Percentiles rank a stretch among this genome's conserved stretches.
Evolutionary conservation across 768 basidiomycete species (phyloP).

Genomic region (Fibroporia radiculosa): DNA sequence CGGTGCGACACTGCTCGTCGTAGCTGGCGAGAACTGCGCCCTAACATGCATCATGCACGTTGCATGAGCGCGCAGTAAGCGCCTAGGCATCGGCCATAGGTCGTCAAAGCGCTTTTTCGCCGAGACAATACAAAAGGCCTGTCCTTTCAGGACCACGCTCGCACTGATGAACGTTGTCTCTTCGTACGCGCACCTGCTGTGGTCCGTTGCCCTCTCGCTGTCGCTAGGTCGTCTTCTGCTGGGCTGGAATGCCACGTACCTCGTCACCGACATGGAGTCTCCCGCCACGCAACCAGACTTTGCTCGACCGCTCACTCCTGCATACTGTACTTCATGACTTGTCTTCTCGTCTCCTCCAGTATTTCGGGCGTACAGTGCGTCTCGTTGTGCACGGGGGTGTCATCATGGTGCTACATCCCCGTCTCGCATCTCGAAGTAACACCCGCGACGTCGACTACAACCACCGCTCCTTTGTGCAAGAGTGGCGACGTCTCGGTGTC

Average conservation of each 20-base stretch:
- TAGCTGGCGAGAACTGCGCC: too few relatives aligned
- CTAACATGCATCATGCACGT: too few relatives aligned
- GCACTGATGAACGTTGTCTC: too few relatives aligned
- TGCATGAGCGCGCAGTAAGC: too few relatives aligned
- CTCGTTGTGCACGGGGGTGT: conserved; percentile 69
- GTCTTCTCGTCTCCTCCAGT: conserved; percentile 36
- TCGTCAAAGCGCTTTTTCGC: too few relatives aligned
- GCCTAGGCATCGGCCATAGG: too few relatives aligned
- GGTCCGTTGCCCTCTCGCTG: neutral
- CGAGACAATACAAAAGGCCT: too few relatives aligned
- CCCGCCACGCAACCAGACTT: conserved; percentile 28
- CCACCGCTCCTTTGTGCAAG: conserved; percentile 48
- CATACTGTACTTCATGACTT: conserved; percentile 41
- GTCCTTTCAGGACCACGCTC: too few relatives aligned
- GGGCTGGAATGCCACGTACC: neutral
- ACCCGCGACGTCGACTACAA: conserved; percentile 69
- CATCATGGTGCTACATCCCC: conserved; percentile 61
- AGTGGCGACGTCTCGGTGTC: conserved; percentile 42
- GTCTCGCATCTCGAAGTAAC: conserved; percentile 32
- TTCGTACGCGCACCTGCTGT: neutral
- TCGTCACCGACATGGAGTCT: neutral
- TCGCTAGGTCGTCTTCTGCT: neutral
- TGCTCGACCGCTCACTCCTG: conserved; percentile 29
- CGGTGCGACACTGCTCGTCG: too few relatives aligned
- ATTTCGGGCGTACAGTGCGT: conserved; percentile 46